phyloP scores from a whole-genome alignment of 2,329 filamentous ascomycete species.

The Aureobasidium mangrovei region DNA sequence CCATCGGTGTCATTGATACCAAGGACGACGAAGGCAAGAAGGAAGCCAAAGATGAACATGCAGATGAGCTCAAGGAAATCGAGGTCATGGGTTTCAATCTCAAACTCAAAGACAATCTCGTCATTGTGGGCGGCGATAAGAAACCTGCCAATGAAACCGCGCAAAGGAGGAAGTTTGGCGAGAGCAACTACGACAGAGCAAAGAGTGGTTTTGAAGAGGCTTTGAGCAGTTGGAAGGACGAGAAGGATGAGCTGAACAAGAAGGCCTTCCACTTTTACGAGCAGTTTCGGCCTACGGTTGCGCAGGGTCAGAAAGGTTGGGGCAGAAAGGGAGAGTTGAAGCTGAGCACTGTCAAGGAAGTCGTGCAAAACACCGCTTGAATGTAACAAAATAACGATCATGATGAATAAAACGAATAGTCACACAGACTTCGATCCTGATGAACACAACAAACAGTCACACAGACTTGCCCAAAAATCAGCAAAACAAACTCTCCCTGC shows the following conservation, averaged over 20 bases:
- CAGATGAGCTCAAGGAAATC: conserved; percentile 19
- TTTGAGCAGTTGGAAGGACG: conserved; percentile 17
- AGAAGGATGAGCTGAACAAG: conserved; percentile 19
- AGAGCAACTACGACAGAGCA: conserved; percentile 15
- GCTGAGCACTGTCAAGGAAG: background rate
- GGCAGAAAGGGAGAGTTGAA: conserved; percentile 20
- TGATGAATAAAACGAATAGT: too few species aligned
- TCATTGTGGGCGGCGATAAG: conserved; percentile 15
- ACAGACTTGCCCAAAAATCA: too few species aligned
- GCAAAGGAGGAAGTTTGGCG: conserved; percentile 20
- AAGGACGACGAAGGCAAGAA: conserved; percentile 17
- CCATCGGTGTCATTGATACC: conserved; percentile 24
- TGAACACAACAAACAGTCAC: too few species aligned
- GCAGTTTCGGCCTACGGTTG: conserved; percentile 19
- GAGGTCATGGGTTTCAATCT: conserved; percentile 27
- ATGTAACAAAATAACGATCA: background rate
- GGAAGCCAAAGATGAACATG: conserved; percentile 17
- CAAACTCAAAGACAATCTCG: conserved; percentile 23
- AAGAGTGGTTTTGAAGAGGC: conserved; percentile 15
- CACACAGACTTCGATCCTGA: too few species aligned
- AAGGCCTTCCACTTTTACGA: conserved; percentile 22
- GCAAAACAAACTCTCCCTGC: too few species aligned
- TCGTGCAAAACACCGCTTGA: background rate
- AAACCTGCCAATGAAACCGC: conserved; percentile 15
- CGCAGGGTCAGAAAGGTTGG: conserved; percentile 20